A percentile compares a stretch with the other conserved stretches of the same genome.
phyloP scores from a whole-genome alignment of 306 rosid species.

The Prunus campanulata region DNA sequence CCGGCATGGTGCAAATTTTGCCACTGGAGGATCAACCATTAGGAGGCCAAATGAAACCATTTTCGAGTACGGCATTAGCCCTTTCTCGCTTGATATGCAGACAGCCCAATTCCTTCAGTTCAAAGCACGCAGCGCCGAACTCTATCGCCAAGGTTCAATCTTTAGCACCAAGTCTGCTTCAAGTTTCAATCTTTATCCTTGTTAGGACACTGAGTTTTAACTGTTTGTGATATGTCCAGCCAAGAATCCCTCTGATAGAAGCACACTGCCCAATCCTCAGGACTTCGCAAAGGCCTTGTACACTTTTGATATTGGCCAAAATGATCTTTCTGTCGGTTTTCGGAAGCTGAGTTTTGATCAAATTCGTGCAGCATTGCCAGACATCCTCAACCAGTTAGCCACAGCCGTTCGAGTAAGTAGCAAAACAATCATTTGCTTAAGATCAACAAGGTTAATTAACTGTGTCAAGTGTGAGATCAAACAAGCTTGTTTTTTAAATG shows the following conservation, averaged over 20 bases:
- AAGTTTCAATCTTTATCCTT: background rate
- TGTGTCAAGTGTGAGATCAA: background rate
- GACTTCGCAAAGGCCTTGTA: slow-evolving; percentile 84
- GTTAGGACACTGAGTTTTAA: background rate
- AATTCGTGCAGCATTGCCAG: slow-evolving; percentile 63
- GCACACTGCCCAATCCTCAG: slow-evolving; percentile 66
- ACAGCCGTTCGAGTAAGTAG: slow-evolving; percentile 67
- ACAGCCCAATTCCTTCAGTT: slow-evolving; percentile 57
- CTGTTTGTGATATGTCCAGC: slow-evolving; percentile 37
- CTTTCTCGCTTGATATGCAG: slow-evolving; percentile 82
- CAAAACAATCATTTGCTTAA: background rate
- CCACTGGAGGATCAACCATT: slow-evolving; percentile 91
- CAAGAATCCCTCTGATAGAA: slow-evolving; percentile 42
- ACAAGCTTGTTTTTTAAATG: background rate
- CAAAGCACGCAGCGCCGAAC: slow-evolving; percentile 62
- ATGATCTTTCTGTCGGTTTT: slow-evolving; percentile 82
- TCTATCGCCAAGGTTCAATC: slow-evolving; percentile 61
- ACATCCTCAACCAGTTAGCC: slow-evolving; percentile 72
- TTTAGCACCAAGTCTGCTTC: too few species aligned
- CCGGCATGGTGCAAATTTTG: slow-evolving; percentile 87
- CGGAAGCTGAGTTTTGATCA: slow-evolving; percentile 64
- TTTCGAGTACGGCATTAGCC: slow-evolving; percentile 76
- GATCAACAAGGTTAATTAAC: background rate
- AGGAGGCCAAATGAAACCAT: slow-evolving; percentile 84
- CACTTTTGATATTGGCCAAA: slow-evolving; percentile 92